Conservation (phyloP, 352 stramenopile genomes). For the Pythium aristosporum region DNA sequence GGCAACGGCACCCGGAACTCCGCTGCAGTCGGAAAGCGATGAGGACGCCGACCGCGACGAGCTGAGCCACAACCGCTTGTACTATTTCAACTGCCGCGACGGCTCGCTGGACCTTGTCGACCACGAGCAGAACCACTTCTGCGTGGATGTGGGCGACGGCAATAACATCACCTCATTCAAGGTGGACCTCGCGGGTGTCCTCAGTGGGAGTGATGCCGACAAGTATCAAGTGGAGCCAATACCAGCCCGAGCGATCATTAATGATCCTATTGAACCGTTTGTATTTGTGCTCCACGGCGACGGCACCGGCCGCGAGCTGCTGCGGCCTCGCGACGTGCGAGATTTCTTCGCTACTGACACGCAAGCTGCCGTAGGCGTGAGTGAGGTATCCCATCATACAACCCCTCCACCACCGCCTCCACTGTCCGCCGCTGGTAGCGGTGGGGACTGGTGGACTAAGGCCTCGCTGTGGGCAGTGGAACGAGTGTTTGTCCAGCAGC, state of each 20-base stretch:
- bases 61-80: constrained; percentile 60
- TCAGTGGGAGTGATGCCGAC: constrained; percentile 46
- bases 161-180: constrained; percentile 25
- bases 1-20: not conserved
- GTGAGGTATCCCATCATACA: not conserved
- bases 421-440: not conserved
- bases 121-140: constrained; percentile 71
- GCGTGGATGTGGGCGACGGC: constrained; percentile 38
- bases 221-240: constrained; percentile 57
- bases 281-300: constrained; percentile 76
- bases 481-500: constrained; percentile 27
- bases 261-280: constrained; percentile 72
- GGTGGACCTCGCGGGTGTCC: constrained; percentile 59
- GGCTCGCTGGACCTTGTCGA: constrained; percentile 63
- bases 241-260: constrained; percentile 59
- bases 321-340: constrained; percentile 48
- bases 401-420: constrained; percentile 10
- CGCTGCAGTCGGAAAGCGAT: constrained; percentile 18
- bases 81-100: constrained; percentile 68
- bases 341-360: constrained; percentile 24
- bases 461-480: constrained; percentile 9
- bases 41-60: constrained; percentile 65
- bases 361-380: not conserved
- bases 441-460: constrained; percentile 3
- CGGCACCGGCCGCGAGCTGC: constrained; percentile 57